Percentiles rank a stretch among this genome's conserved stretches.
phyloP scores from a whole-genome alignment of 2,329 filamentous ascomycete species.

The Apiospora hydei region DNA sequence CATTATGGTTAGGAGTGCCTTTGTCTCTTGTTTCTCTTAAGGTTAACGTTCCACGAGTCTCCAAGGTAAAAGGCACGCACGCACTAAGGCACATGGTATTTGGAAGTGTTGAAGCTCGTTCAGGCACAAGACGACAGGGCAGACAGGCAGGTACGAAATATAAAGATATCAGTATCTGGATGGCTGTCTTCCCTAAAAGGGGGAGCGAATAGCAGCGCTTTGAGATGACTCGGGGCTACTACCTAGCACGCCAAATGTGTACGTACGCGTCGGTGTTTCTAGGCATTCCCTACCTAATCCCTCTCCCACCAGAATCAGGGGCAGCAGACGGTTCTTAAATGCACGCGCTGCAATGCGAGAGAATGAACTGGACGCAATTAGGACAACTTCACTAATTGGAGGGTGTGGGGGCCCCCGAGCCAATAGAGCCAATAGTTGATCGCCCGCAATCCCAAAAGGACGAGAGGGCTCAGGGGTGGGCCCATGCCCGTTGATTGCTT shows the following conservation, averaged over 20 bases:
- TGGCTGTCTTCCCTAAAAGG: background rate
- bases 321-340: background rate
- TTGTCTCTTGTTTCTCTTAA: background rate
- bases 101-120: background rate
- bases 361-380: background rate
- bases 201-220: no score
- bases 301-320: slow-evolving; percentile 1
- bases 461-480: slow-evolving; percentile 7
- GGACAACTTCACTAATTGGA: slow-evolving; percentile 12
- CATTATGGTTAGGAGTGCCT: background rate
- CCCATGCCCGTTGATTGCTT: slow-evolving; percentile 15
- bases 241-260: background rate
- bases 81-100: background rate
- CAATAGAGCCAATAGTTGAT: slow-evolving; percentile 18
- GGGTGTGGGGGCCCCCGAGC: slow-evolving; percentile 5
- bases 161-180: background rate
- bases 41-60: background rate
- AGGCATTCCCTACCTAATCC: background rate
- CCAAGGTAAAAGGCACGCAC: background rate
- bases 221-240: background rate
- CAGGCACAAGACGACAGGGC: background rate
- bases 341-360: background rate
- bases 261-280: background rate
- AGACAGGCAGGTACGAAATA: background rate
- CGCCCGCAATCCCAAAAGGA: slow-evolving; percentile 5